Evolutionary conservation across 257 asterid genomes (phyloP).

Genomic region (Leptodermis oblonga): DNA sequence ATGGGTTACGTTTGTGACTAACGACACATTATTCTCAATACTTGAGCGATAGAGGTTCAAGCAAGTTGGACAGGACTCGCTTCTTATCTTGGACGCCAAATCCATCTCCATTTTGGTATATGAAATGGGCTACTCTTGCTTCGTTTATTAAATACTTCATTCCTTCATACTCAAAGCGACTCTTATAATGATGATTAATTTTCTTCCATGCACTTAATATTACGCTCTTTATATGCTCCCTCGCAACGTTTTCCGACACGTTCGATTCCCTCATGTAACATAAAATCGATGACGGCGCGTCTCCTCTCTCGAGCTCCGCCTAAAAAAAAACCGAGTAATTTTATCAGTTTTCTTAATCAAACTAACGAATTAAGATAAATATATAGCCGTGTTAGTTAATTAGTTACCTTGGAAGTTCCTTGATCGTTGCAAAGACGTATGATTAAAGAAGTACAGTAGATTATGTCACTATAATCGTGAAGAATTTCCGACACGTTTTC

Average conservation of each 20-base stretch:
- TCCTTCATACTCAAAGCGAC: conserved; percentile 1
- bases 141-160: conserved; percentile 32
- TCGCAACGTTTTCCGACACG: conserved; percentile 36
- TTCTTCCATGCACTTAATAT: conserved; percentile 37
- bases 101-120: conserved; percentile 62
- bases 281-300: conserved; percentile 49
- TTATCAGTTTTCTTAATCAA: not conserved
- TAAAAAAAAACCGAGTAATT: not conserved
- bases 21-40: no score
- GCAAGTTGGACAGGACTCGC: conserved; percentile 44
- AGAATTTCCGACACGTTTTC: conserved; percentile 19
- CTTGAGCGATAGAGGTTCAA: conserved; percentile 33
- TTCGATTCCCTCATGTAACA: conserved; percentile 56
- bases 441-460: conserved; percentile 36
- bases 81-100: conserved; percentile 43
- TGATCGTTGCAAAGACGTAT: conserved; percentile 57
- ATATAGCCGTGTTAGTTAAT: not conserved
- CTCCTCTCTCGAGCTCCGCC: conserved; percentile 65
- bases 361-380: no score
- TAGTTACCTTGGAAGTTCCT: conserved; percentile 49
- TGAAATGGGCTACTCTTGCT: conserved; percentile 44
- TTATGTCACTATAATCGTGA: conserved; percentile 24
- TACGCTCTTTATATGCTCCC: conserved; percentile 31
- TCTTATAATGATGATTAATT: conserved; percentile 26
- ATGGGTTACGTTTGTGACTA: no score